A percentile compares a stretch with the other conserved stretches of the same genome.
Evolutionary conservation across 371 early-diverging fungal genomes (phyloP).

Genomic region (Nematocida sp.): DNA sequence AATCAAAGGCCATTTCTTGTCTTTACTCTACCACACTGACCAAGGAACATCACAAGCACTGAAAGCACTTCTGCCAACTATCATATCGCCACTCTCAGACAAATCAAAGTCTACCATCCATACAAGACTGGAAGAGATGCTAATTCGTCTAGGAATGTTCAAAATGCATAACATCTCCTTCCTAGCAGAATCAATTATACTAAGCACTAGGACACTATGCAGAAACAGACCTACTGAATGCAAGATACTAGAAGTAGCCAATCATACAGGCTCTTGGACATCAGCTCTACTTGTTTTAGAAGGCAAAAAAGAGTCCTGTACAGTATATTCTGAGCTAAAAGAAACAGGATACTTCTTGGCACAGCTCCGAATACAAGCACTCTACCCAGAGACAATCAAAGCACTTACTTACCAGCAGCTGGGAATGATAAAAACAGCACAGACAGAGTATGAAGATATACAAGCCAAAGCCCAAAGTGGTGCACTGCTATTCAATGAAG

Average conservation of each 20-base stretch:
- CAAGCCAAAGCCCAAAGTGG: slow-evolving; percentile 72
- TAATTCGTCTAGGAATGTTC: slow-evolving; percentile 18
- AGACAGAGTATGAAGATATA: slow-evolving; percentile 79
- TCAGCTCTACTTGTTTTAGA: background rate
- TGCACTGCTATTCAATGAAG: slow-evolving; percentile 76
- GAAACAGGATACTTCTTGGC: slow-evolving; percentile 77
- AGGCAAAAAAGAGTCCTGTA: background rate
- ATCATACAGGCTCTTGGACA: slow-evolving; percentile 22
- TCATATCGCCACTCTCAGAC: slow-evolving; percentile 4
- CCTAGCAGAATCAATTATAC: slow-evolving; percentile 18
- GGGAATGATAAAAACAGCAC: slow-evolving; percentile 83
- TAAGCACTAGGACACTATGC: slow-evolving; percentile 28
- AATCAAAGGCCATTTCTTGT: slow-evolving; percentile 1
- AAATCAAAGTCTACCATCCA: slow-evolving; percentile 3
- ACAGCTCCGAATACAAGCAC: slow-evolving; percentile 78
- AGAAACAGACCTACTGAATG: background rate
- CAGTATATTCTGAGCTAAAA: slow-evolving; percentile 11
- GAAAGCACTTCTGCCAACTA: background rate
- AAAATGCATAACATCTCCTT: slow-evolving; percentile 2
- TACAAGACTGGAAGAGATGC: slow-evolving; percentile 29
- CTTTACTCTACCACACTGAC: slow-evolving; percentile 18
- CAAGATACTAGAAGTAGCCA: slow-evolving; percentile 14
- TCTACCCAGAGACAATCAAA: slow-evolving; percentile 84
- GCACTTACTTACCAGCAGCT: slow-evolving; percentile 85
- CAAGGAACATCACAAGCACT: background rate